Percentiles rank a stretch among this genome's conserved stretches.
phyloP scores from a whole-genome alignment of 345 rosid species.

The Geranium brycei region DNA sequence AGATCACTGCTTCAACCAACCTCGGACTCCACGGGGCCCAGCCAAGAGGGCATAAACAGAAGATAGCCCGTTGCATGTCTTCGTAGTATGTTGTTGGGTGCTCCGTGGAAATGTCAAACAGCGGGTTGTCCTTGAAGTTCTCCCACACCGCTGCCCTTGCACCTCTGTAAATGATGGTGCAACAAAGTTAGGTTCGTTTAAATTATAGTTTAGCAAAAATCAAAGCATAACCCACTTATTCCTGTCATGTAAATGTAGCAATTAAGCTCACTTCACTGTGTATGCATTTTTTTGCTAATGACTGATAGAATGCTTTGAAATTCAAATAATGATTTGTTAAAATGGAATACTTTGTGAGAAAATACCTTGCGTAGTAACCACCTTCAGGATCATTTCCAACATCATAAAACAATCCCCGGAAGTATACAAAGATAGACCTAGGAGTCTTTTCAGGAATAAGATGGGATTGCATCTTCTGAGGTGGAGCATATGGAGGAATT shows the following conservation, averaged over 20 bases:
- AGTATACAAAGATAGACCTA: conserved; percentile 88
- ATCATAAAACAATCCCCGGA: conserved; percentile 92
- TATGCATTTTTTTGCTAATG: too few relatives aligned
- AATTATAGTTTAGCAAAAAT: background rate
- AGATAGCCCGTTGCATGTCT: conserved; percentile 95
- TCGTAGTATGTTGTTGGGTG: conserved; percentile 94
- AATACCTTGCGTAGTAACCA: conserved; percentile 95
- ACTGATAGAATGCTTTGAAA: background rate
- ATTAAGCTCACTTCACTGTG: too few relatives aligned
- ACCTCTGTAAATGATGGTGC: conserved; percentile 41
- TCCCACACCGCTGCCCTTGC: conserved; percentile 99
- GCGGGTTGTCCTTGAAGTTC: conserved; percentile 89
- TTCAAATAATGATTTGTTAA: too few relatives aligned
- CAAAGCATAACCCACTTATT: too few relatives aligned
- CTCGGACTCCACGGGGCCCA: conserved; percentile 99
- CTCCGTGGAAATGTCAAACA: conserved; percentile 93
- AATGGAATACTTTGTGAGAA: background rate
- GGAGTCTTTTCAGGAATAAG: conserved; percentile 76
- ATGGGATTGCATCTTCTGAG: conserved; percentile 91
- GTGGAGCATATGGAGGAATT: conserved; percentile 98
- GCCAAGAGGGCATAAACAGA: conserved; percentile 95
- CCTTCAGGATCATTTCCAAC: conserved; percentile 98
- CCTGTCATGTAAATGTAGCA: background rate
- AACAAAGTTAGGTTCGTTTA: conserved; percentile 3
- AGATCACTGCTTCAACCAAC: conserved; percentile 94